phyloP scores from a whole-genome alignment of 164 flowering plant species.

The Sextonia rubra region DNA sequence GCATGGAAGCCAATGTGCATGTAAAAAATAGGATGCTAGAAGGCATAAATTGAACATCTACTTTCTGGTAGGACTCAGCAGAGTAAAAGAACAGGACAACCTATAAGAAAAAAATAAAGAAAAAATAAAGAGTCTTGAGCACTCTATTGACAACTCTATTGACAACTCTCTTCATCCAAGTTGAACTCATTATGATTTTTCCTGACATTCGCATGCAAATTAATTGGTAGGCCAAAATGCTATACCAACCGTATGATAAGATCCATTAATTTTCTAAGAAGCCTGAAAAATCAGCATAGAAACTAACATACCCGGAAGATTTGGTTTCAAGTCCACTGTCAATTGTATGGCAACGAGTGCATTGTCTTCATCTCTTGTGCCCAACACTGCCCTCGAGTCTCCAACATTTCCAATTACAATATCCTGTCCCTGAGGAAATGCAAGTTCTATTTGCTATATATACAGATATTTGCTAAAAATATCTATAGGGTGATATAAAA shows the following conservation, averaged over 20 bases:
- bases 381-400: constrained; percentile 66
- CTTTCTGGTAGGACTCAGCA: too few species aligned
- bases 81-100: too few species aligned
- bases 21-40: too few species aligned
- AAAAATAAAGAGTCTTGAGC: too few species aligned
- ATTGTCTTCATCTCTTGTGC: constrained; percentile 47
- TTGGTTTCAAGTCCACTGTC: constrained; percentile 75
- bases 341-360: constrained; percentile 47
- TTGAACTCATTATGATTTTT: too few species aligned
- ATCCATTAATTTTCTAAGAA: not conserved
- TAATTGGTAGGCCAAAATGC: not conserved
- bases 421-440: constrained; percentile 42
- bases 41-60: too few species aligned
- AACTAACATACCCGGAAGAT: constrained; percentile 48
- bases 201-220: too few species aligned
- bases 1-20: too few species aligned
- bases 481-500: constrained; percentile 7
- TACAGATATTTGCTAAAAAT: too few species aligned
- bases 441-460: constrained; percentile 4
- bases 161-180: too few species aligned
- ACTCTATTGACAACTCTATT: too few species aligned
- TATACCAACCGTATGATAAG: not conserved
- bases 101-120: too few species aligned
- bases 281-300: not conserved
- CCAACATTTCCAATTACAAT: constrained; percentile 65